phyloP scores from a whole-genome alignment of 257 asterid species.

The Penstemon davidsonii region DNA sequence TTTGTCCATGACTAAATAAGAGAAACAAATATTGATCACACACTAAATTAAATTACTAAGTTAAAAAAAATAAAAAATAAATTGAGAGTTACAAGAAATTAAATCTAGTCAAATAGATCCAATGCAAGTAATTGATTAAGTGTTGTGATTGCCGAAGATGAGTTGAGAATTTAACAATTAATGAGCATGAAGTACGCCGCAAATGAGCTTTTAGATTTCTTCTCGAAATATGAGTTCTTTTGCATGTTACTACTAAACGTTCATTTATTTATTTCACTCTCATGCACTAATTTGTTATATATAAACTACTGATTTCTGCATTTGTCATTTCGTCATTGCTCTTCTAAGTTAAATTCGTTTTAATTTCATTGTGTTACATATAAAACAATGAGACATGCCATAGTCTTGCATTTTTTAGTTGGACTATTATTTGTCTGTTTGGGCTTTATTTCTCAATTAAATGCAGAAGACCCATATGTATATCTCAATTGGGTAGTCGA shows the following conservation, averaged over 20 bases:
- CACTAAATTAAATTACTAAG: no score
- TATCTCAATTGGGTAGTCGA: conserved; percentile 50
- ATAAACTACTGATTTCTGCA: conserved; percentile 25
- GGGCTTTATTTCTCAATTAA: conserved; percentile 28
- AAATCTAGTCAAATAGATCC: conserved; percentile 29
- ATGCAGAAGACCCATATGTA: conserved; percentile 65
- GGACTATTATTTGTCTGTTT: conserved; percentile 45
- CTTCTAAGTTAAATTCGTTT: no score
- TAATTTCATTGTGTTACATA: conserved; percentile 31
- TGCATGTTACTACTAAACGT: conserved; percentile 40
- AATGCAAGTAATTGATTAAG: neutral
- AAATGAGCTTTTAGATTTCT: conserved; percentile 43
- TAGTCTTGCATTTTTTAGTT: conserved; percentile 34
- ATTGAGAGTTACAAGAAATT: conserved; percentile 26
- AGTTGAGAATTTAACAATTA: conserved; percentile 37
- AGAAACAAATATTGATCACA: no score
- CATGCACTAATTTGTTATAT: conserved; percentile 29
- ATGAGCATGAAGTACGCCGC: conserved; percentile 66
- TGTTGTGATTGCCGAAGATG: neutral
- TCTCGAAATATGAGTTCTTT: conserved; percentile 38
- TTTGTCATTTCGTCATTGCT: conserved; percentile 9
- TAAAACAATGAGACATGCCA: conserved; percentile 41
- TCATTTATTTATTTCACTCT: conserved; percentile 13
- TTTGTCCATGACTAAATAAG: no score
- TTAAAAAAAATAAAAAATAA: no score